Base-by-base conservation (phyloP, 768 basidiomycete genomes). In the Serendipita sp. region DNA sequence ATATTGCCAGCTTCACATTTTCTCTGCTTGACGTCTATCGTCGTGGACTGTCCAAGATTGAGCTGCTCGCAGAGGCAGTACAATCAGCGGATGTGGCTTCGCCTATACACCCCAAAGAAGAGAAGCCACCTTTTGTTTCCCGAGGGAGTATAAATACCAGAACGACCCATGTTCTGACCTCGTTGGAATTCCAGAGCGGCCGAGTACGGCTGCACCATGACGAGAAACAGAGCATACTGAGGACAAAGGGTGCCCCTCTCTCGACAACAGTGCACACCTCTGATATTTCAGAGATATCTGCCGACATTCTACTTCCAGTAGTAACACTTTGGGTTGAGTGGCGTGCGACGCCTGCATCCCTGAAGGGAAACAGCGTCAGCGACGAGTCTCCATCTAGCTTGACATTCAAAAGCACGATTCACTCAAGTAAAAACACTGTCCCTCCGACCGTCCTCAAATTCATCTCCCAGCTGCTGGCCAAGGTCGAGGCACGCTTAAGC, bases 311-410 rank as follows among this genome's bases (percentile, higher is more conserved):
- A 66, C 78, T 93, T 16, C 91, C 91, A 0, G 79, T 81, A 6
- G 77, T 93, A 3, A 86, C 88, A 16, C 85, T 88, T 18, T 91
- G 88, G 88, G 79, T 81, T 27, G 90, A 92, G 72, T 93, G 88
- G 72, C 82, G 83, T 33, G 81, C 86, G 6, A 78, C 80, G 1
- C 76, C 83, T 1, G 72, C 78, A 6, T 72, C 73, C 11, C 74
- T 76, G 40, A 79, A 77, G 66, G 62, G 70, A 37, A 66, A 68
- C 2, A 70, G 67, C n/a, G 69, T 69, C 27, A 68, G 67, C 15
- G 66, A 66, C 62, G 64, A 64, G 16, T 80, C 81, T 65, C 79
- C 84, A 0, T 84, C 87, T 1, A 77, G 80, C 2, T 75, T 95
- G 33, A 77, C 89, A 66, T 86, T 96, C 77, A 92, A 91, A 72